Conservation (phyloP, 805 yeast genomes). For the Metschnikowia baotianmanensis region DNA sequence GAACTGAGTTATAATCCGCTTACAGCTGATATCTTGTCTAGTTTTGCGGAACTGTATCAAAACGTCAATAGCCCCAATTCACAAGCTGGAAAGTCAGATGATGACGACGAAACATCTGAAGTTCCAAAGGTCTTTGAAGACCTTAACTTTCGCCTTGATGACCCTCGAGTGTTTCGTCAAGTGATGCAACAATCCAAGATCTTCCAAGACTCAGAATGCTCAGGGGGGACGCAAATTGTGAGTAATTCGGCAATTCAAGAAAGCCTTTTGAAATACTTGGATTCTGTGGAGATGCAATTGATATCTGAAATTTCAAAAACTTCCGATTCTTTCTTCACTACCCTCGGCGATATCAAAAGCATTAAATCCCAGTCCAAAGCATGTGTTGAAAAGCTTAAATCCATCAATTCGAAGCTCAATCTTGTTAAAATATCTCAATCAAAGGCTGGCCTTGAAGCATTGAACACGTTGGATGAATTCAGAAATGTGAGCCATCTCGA, state of each 20-base stretch:
- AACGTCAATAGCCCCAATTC: slow-evolving; percentile 10
- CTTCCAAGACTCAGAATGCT: slow-evolving; percentile 24
- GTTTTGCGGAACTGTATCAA: slow-evolving; percentile 25
- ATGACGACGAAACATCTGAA: slow-evolving; percentile 1
- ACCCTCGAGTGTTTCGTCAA: slow-evolving; percentile 76
- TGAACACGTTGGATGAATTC: slow-evolving; percentile 50
- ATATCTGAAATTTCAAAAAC: slow-evolving; percentile 82
- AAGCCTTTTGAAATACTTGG: slow-evolving; percentile 76
- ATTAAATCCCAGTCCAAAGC: slow-evolving; percentile 54
- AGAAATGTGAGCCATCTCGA: slow-evolving; percentile 63
- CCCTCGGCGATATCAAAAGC: slow-evolving; percentile 72
- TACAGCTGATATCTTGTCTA: slow-evolving; percentile 37
- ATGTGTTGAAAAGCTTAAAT: slow-evolving; percentile 47
- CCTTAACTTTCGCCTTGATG: slow-evolving; percentile 74
- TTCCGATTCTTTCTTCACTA: slow-evolving; percentile 79
- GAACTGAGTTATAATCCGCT: slow-evolving; percentile 37
- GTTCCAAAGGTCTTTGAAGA: slow-evolving; percentile 73
- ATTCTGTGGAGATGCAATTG: slow-evolving; percentile 76
- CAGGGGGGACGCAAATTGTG: slow-evolving; percentile 31
- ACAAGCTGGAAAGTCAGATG: slow-evolving; percentile 4
- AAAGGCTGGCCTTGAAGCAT: slow-evolving; percentile 46
- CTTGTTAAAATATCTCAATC: slow-evolving; percentile 50
- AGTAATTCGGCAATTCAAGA: slow-evolving; percentile 67
- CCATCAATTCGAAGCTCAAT: slow-evolving; percentile 46
- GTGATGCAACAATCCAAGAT: slow-evolving; percentile 64